These are phyloP conservation scores for Odonthalia washingtoniensis DNA, from an alignment of 31 red algal genomes.

Conservation along the genomic window DNA sequence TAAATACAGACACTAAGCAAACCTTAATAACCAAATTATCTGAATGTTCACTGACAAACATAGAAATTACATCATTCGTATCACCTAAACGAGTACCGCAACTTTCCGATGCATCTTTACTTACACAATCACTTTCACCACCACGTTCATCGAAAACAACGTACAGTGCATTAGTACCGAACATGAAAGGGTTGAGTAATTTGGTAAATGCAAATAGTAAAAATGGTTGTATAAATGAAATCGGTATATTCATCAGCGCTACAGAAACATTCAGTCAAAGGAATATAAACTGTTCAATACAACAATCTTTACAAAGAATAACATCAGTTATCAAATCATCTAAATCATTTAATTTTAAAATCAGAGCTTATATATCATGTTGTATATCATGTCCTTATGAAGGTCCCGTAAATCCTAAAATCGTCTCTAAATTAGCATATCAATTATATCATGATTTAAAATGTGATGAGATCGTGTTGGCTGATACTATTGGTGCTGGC, in stretches of 20 bases:
- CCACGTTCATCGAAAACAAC: slow-evolving; percentile 45
- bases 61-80: slow-evolving; percentile 92
- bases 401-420: slow-evolving; percentile 58
- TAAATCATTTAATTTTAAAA: slow-evolving; percentile 19
- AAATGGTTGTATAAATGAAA: slow-evolving; percentile 62
- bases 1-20: slow-evolving; percentile 63
- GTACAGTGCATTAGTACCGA: slow-evolving; percentile 87
- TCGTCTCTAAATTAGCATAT: slow-evolving; percentile 67
- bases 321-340: slow-evolving; percentile 42
- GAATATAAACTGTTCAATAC: slow-evolving; percentile 85
- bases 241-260: slow-evolving; percentile 88
- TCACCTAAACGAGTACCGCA: slow-evolving; percentile 88
- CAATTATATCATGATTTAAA: slow-evolving; percentile 73
- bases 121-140: slow-evolving; percentile 54
- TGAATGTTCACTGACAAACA: slow-evolving; percentile 63
- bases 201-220: slow-evolving; percentile 62
- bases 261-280: slow-evolving; percentile 77
- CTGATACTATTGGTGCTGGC: slow-evolving; percentile 90
- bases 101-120: slow-evolving; percentile 73
- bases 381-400: slow-evolving; percentile 91
- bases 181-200: slow-evolving; percentile 67
- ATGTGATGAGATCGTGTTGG: slow-evolving; percentile 90
- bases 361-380: slow-evolving; percentile 92
- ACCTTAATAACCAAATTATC: slow-evolving; percentile 73
- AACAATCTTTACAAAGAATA: slow-evolving; percentile 69